Base-by-base conservation (phyloP, 192 early-diverging fungal genomes). In the Martensiomyces pterosporus region DNA sequence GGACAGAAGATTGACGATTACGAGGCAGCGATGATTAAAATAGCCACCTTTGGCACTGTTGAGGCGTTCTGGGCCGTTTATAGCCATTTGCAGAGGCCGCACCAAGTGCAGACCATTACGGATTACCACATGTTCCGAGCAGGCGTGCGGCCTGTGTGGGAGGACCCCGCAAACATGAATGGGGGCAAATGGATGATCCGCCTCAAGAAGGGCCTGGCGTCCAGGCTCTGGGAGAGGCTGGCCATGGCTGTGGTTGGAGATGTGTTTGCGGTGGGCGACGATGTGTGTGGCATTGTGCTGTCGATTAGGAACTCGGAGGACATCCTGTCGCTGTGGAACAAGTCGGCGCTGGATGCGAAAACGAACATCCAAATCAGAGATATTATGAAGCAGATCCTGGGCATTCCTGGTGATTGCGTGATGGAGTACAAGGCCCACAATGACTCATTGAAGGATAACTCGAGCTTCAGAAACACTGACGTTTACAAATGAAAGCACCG, bases 371-470 rank as follows among this genome's bases (percentile, higher is more conserved):
- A 82, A 41, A 97, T 97, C 49, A 71, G 88, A 23, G 91, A 97
- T 67, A 87, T 87, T 14, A 81, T 97, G 72, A 97, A 94, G 63
- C 65, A 78, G 27, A 80, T 90, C 10, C 68, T 97, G 57, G 85
- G 81, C 35, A 65, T 97, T n/a, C 94, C 94, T 2, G 45, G 80
- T 15, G 89, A 92, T 26, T 88, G 87, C 39, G 75, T 88, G 23
- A 88, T 97, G 81, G 92, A 97, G 50, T 97, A 97, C 70, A 97
- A 97, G 79, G 87, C 89, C 6, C 92, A 97, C 64, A 86, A 87
- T 47, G 84, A 85, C 52, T 86, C 90, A 15, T 65, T 94, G 44
- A 85, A 85, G 62, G 90, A 92, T 61, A 89, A 87, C 59, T 88
- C 86, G 4, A 87, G 83, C 62, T 94, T 92, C 74, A 79, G 87